phyloP scores from a whole-genome alignment of 352 stramenopile species.

The Globisporangium canariense region DNA sequence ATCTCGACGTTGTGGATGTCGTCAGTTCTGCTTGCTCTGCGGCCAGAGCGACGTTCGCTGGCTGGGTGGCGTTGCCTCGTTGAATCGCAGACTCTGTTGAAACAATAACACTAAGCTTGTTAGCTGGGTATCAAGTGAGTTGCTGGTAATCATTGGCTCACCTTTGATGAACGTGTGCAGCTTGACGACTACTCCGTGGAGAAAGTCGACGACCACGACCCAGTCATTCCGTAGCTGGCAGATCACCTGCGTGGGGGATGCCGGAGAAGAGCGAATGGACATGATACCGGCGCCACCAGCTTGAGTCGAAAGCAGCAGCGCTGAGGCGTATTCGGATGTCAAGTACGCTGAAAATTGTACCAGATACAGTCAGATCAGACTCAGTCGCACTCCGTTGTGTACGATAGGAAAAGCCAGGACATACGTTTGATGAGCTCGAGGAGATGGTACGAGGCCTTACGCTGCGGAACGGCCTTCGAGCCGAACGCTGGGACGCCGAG shows the following conservation, averaged over 20 bases:
- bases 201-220: constrained; percentile 54
- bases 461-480: constrained; percentile 54
- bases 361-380: background rate
- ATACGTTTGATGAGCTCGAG: constrained; percentile 51
- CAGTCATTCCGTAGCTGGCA: constrained; percentile 75
- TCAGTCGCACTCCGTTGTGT: background rate
- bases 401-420: too few species aligned
- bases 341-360: constrained; percentile 16
- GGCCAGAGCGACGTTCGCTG: constrained; percentile 32
- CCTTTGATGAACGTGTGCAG: constrained; percentile 57
- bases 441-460: constrained; percentile 37
- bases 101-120: too few species aligned
- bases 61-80: constrained; percentile 21
- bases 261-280: constrained; percentile 35
- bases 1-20: background rate
- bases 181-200: constrained; percentile 35
- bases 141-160: constrained; percentile 12
- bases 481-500: constrained; percentile 62
- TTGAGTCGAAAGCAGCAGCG: constrained; percentile 27
- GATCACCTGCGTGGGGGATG: constrained; percentile 39
- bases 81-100: constrained; percentile 3
- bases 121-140: too few species aligned
- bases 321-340: constrained; percentile 13
- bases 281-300: constrained; percentile 30
- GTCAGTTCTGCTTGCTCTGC: constrained; percentile 20